Evolutionary conservation across 164 flowering plant species (phyloP).

Genomic region (Liriodendron chinense): DNA sequence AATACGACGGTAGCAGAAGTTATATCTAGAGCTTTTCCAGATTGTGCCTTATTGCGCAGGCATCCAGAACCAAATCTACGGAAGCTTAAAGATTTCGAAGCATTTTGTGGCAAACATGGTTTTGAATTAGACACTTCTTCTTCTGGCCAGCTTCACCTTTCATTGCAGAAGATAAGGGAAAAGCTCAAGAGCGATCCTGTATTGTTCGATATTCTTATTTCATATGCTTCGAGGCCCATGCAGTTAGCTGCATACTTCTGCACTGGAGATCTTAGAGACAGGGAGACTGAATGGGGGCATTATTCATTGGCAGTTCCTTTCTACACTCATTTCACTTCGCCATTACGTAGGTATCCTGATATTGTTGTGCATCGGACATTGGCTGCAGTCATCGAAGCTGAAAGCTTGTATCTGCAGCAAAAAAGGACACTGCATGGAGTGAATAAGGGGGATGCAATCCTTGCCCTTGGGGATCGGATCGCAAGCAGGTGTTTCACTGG

Average conservation of each 20-base stretch:
- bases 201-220: conserved; percentile 61
- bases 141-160: conserved; percentile 61
- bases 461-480: neutral
- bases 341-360: conserved; percentile 91
- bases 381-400: conserved; percentile 80
- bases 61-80: conserved; percentile 83
- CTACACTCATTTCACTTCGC: conserved; percentile 95
- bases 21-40: conserved; percentile 76
- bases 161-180: conserved; percentile 55
- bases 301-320: conserved; percentile 81
- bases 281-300: conserved; percentile 63
- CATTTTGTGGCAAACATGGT: conserved; percentile 74
- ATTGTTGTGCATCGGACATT: conserved; percentile 85
- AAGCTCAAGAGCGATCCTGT: conserved; percentile 66
- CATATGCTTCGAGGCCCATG: conserved; percentile 83
- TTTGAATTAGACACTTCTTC: conserved; percentile 73
- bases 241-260: conserved; percentile 81
- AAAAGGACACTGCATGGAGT: conserved; percentile 11
- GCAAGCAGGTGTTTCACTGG: conserved; percentile 54
- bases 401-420: conserved; percentile 41
- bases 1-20: conserved; percentile 86
- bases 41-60: conserved; percentile 73
- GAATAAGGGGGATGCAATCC: conserved; percentile 8
- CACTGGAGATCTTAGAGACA: conserved; percentile 54
- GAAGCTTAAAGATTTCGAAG: conserved; percentile 77